Evolutionary conservation across 163 green algal genomes (phyloP), one percentile per base, ranked within the genome.

Genomic region (Scenedesmus sp.): DNA sequence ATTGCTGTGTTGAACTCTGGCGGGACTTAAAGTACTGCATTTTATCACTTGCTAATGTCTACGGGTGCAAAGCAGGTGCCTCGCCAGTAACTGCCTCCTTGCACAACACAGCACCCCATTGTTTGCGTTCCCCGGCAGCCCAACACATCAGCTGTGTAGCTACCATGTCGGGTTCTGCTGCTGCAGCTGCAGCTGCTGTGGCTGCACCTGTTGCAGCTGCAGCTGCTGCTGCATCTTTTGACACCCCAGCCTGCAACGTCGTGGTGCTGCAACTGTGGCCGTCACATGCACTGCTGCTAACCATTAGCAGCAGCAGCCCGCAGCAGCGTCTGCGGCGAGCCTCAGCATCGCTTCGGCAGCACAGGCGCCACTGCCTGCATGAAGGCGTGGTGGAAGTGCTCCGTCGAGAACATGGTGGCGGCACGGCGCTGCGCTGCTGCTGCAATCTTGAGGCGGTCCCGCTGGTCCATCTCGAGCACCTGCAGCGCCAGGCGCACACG

Each of bases 391-490:
- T 81, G 33, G 35, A 98, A 98, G 6, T 84, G 91, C 91, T 96
- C 93, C 43, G 95, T 93, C 1, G 93, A 96, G 88, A 98, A 98
- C 35, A 85, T 86, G 33, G 80, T 70, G 10, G 91, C 88, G 7
- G 94, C 90, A 6, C 93, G 92, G 81, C 83, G 93, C 78, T 96
- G 93, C 2, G 96, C 97, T 12, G 95, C 96, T 13, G 93, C 95
- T 13, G 97, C 94, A 33, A 98, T 95, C 18, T 87, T 90, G 59
- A 97, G 89, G 73, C 97, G 91, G 49, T 95, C 92, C 1, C 78
- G 22, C 84, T 97, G 94, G 5, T 95, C 93, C 96, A 98, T 97
- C 72, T 89, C 93, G 49, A 99, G 87, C 80, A 91, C 85, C 79
- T 93, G 51, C 42, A 68, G 40, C 37, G 46, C 35, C 35, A 79